phyloP scores from a whole-genome alignment of 345 rosid species.

The Aquilaria malaccensis region DNA sequence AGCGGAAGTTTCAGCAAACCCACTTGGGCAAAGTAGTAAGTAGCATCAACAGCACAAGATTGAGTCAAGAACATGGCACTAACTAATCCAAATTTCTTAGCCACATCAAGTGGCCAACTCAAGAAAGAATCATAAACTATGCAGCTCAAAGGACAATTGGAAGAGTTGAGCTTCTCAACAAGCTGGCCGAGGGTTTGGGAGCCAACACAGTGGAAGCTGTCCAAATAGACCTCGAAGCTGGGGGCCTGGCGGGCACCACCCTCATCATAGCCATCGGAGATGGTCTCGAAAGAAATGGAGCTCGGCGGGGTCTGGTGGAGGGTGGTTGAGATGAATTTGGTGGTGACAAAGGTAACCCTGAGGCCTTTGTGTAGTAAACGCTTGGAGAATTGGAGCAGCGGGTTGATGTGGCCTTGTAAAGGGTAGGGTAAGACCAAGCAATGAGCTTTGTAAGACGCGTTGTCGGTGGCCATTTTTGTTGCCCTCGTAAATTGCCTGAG shows the following conservation, averaged over 20 bases:
- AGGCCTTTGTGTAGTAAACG: constrained; percentile 25
- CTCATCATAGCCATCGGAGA: constrained; percentile 39
- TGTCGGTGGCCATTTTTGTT: too few species aligned
- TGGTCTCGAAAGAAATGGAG: constrained; percentile 18
- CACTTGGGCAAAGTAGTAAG: constrained; percentile 13
- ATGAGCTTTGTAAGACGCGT: constrained; percentile 12
- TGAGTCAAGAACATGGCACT: constrained; percentile 29
- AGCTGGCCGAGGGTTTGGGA: constrained; percentile 16
- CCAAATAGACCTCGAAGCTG: constrained; percentile 11
- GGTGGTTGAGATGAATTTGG: constrained; percentile 12
- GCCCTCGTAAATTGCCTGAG: too few species aligned
- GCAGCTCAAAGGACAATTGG: constrained; percentile 3
- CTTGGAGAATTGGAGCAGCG: constrained; percentile 33
- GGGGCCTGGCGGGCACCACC: constrained; percentile 14
- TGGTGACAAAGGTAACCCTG: constrained; percentile 20
- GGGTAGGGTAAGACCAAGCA: constrained; percentile 26
- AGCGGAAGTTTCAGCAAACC: constrained; percentile 19
- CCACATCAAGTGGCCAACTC: constrained; percentile 32
- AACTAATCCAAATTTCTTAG: constrained; percentile 22
- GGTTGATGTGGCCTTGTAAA: constrained; percentile 32
- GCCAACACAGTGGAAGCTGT: constrained; percentile 14
- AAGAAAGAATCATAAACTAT: constrained; percentile 25
- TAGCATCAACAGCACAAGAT: constrained; percentile 21
- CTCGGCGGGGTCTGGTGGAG: constrained; percentile 5
- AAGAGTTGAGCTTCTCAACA: constrained; percentile 10